A percentile compares a stretch with the other conserved stretches of the same genome.
phyloP scores from a whole-genome alignment of 1,284 basidiomycete species.

The Moesziomyces parantarcticus region DNA sequence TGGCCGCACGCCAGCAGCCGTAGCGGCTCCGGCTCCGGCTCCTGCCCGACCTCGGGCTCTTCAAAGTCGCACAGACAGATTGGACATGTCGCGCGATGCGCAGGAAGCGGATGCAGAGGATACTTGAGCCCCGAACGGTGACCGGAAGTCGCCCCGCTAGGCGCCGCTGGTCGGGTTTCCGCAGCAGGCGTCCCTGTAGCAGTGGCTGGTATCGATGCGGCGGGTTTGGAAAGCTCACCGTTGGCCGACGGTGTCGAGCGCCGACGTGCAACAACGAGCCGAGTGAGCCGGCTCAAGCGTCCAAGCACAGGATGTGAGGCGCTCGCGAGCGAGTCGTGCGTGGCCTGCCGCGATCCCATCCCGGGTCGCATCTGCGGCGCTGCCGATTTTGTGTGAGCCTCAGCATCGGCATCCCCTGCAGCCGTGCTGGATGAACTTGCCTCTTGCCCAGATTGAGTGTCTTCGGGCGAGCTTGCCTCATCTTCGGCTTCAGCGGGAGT shows the following conservation, averaged over 20 bases:
- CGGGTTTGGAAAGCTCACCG: neutral
- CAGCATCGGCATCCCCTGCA: neutral
- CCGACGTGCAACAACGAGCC: conserved; percentile 20
- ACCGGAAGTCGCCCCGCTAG: neutral
- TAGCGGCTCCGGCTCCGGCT: conserved; percentile 52
- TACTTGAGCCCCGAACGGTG: conserved; percentile 31
- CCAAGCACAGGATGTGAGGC: conserved; percentile 8
- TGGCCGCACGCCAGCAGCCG: conserved; percentile 55
- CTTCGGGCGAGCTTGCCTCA: no score
- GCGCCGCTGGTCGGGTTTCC: neutral
- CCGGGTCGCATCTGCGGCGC: conserved; percentile 5
- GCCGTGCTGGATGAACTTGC: no score
- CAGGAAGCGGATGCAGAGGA: conserved; percentile 53
- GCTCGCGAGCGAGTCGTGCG: conserved; percentile 14
- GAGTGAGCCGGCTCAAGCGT: conserved; percentile 16
- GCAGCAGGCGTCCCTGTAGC: neutral
- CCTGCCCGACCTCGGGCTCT: conserved; percentile 20
- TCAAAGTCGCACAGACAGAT: conserved; percentile 63
- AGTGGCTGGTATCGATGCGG: neutral
- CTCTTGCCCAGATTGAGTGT: no score
- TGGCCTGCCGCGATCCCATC: conserved; percentile 17
- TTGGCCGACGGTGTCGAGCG: conserved; percentile 4
- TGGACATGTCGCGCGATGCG: conserved; percentile 58
- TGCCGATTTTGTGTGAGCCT: neutral
- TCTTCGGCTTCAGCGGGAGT: conserved; percentile 45